Conservation (phyloP, 2,329 filamentous ascomycete genomes). For the Arthrobotrys pseudoclavata region DNA sequence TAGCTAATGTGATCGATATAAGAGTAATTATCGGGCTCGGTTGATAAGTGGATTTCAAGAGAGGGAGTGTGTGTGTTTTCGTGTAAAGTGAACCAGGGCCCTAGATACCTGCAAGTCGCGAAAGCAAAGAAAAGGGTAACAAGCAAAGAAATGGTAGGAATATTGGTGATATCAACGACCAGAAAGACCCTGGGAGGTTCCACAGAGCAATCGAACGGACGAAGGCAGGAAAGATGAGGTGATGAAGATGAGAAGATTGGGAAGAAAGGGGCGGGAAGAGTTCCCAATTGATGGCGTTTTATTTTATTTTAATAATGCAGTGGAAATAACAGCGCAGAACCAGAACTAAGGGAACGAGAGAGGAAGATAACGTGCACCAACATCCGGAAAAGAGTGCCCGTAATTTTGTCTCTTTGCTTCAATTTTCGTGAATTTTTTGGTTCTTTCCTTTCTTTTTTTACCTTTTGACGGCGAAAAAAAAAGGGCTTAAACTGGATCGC, state of each 20-base stretch:
- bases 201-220: slow-evolving; percentile 11
- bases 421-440: slow-evolving; percentile 1
- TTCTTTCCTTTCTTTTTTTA: slow-evolving; percentile 18
- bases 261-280: slow-evolving; percentile 5
- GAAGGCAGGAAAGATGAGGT: not conserved
- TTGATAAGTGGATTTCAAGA: slow-evolving; percentile 6
- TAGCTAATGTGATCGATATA: slow-evolving; percentile 20
- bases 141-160: slow-evolving; percentile 4
- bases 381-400: not conserved
- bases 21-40: not conserved
- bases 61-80: not conserved
- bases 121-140: not conserved
- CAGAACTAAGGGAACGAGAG: not conserved
- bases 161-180: slow-evolving; percentile 2
- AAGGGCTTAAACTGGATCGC: slow-evolving; percentile 21
- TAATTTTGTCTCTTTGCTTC: not conserved
- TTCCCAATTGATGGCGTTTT: slow-evolving; percentile 9
- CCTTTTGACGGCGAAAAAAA: not conserved
- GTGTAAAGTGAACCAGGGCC: slow-evolving; percentile 7
- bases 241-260: not conserved
- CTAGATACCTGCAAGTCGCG: slow-evolving; percentile 30
- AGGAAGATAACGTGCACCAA: not conserved
- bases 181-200: not conserved
- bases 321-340: slow-evolving; percentile 19
- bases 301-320: not conserved